These are phyloP conservation scores for Cyclotella atomus DNA, from an alignment of 108 stramenopile species.

Conservation along the genomic window DNA sequence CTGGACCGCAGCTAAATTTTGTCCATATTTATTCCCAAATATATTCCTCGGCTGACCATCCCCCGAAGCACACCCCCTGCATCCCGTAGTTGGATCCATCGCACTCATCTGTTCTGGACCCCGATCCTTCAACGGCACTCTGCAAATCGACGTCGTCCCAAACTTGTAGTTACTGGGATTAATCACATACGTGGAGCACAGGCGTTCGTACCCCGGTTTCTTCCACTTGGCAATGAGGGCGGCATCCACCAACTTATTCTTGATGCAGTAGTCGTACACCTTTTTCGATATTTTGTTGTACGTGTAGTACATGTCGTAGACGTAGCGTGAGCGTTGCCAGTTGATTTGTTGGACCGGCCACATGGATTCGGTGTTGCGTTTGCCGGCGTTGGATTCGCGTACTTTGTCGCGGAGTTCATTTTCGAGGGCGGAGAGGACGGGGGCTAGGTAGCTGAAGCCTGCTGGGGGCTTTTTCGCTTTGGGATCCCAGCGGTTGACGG, in stretches of 20 bases:
- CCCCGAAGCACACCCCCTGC: slow-evolving; percentile 97
- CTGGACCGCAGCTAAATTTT: slow-evolving; percentile 98
- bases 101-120: slow-evolving; percentile 67
- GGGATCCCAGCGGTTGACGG: slow-evolving; percentile 56
- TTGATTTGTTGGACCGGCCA: slow-evolving; percentile 99
- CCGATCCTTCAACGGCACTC: slow-evolving; percentile 88
- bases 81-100: slow-evolving; percentile 94
- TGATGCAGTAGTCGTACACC: slow-evolving; percentile 98
- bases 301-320: slow-evolving; percentile 99
- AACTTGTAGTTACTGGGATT: slow-evolving; percentile 99
- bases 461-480: slow-evolving; percentile 74
- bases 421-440: slow-evolving; percentile 96
- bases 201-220: slow-evolving; percentile 98
- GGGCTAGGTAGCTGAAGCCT: slow-evolving; percentile 93
- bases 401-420: slow-evolving; percentile 98
- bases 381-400: slow-evolving; percentile 96
- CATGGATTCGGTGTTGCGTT: slow-evolving; percentile 96
- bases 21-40: slow-evolving; percentile 99
- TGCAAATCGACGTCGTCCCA: slow-evolving; percentile 97
- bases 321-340: slow-evolving; percentile 98
- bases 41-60: slow-evolving; percentile 93
- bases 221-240: slow-evolving; percentile 99
- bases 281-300: slow-evolving; percentile 86
- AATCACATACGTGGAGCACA: slow-evolving; percentile 99
- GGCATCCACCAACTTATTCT: slow-evolving; percentile 96